Conservation (phyloP, 768 basidiomycete genomes). For the Dentipellis sp. region DNA sequence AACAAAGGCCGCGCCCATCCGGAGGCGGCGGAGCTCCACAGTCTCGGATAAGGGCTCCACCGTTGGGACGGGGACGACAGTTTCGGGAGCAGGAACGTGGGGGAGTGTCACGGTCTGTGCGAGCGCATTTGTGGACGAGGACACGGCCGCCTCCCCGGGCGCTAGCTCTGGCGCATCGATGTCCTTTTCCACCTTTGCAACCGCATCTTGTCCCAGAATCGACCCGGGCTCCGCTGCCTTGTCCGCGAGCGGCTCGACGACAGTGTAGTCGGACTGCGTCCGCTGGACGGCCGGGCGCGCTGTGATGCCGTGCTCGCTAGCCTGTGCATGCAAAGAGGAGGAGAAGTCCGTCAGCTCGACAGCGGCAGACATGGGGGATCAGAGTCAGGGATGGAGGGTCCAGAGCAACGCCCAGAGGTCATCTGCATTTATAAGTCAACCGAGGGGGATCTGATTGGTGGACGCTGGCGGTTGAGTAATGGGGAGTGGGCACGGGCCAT, state of each 20-base stretch:
- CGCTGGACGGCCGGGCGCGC: background rate
- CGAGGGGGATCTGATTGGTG: background rate
- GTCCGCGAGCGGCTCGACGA: background rate
- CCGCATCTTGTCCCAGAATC: too few species aligned
- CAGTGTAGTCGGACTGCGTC: background rate
- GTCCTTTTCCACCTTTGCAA: too few species aligned
- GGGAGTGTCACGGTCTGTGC: too few species aligned
- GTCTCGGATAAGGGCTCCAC: conserved; percentile 2
- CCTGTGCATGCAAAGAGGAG: background rate
- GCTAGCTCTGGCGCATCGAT: too few species aligned
- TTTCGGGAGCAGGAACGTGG: background rate
- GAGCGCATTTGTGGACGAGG: too few species aligned
- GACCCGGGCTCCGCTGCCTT: too few species aligned
- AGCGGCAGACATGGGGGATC: background rate
- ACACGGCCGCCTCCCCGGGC: too few species aligned
- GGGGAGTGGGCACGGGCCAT: too few species aligned
- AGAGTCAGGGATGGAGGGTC: background rate
- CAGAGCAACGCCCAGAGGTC: background rate
- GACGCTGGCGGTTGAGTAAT: background rate
- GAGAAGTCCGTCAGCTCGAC: background rate
- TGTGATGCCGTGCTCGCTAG: background rate
- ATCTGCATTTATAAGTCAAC: background rate
- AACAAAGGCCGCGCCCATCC: conserved; percentile 16
- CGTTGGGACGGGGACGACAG: background rate
- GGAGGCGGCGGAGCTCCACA: conserved; percentile 9